Conservation (phyloP, 176 grass and related monocot genomes). For the Oryza meridionalis region DNA sequence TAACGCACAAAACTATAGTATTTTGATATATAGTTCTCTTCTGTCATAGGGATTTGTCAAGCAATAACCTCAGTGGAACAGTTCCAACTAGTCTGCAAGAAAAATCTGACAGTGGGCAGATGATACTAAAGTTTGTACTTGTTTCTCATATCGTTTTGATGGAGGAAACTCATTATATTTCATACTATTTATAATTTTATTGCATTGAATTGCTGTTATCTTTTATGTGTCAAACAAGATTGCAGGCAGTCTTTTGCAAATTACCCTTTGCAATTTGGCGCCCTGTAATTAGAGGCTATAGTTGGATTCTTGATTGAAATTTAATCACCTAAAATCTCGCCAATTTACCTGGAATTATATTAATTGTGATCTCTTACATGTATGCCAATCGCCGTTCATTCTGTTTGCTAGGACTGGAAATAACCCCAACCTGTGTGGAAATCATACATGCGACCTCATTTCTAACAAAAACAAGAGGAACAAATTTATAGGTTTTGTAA, state of each 20-base stretch:
- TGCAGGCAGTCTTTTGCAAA: no score
- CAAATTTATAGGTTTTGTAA: no score
- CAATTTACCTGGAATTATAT: no score
- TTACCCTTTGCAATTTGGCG: no score
- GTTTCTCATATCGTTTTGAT: constrained; percentile 15
- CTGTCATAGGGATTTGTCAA: constrained; percentile 51
- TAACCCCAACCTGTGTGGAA: constrained; percentile 39
- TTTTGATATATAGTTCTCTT: not conserved
- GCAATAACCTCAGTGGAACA: constrained; percentile 47
- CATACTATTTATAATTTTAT: not conserved
- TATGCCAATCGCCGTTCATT: not conserved
- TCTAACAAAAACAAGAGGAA: constrained; percentile 2
- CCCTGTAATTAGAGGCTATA: no score
- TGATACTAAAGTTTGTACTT: constrained; percentile 36
- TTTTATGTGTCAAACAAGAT: no score
- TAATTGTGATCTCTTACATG: no score
- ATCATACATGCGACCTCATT: constrained; percentile 20
- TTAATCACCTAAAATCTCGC: no score
- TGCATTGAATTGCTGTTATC: not conserved
- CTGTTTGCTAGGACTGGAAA: constrained; percentile 29
- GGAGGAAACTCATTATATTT: not conserved
- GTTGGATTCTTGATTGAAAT: no score
- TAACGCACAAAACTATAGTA: not conserved
- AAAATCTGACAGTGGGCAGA: constrained; percentile 16
- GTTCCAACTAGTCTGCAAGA: constrained; percentile 26